Percentiles rank a stretch among this genome's conserved stretches.
Conservation (phyloP, 768 basidiomycete species). For the Agaricus sinodeliciosus region DNA sequence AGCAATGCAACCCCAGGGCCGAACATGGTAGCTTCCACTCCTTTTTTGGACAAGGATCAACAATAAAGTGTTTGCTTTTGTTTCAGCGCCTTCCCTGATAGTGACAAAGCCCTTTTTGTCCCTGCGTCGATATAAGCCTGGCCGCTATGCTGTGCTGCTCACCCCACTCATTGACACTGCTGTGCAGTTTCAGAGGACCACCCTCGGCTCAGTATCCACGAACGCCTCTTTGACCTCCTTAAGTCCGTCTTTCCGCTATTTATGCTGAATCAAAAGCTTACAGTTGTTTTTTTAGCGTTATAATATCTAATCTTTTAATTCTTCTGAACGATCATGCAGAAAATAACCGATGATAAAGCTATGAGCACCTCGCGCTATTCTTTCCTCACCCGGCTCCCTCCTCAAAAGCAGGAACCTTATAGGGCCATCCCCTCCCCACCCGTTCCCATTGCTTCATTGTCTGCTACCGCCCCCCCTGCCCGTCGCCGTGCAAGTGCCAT, state of each 20-base stretch:
- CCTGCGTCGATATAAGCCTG: conserved; percentile 17
- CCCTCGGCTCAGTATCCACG: background rate
- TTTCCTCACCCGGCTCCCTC: conserved; percentile 38
- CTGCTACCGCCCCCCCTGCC: conserved; percentile 14
- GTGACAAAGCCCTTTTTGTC: conserved; percentile 10
- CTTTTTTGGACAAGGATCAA: conserved; percentile 6
- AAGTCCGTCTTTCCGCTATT: conserved; percentile 8
- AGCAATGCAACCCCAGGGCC: background rate
- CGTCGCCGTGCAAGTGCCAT: conserved; percentile 42
- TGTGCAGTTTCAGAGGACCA: conserved; percentile 8
- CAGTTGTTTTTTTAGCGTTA: background rate
- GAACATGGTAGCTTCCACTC: background rate
- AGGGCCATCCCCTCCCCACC: conserved; percentile 24
- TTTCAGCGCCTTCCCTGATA: conserved; percentile 8
- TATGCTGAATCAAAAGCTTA: no score
- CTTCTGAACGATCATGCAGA: background rate
- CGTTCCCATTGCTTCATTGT: conserved; percentile 1
- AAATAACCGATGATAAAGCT: conserved; percentile 4
- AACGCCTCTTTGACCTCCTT: background rate
- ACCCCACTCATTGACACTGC: conserved; percentile 15
- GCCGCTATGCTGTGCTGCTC: background rate
- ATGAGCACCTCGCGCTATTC: conserved; percentile 24
- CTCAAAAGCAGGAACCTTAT: conserved; percentile 27
- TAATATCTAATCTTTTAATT: background rate
- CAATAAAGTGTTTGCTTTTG: conserved; percentile 9